phyloP scores from a whole-genome alignment of 2,329 filamentous ascomycete genomes.

The Fusarium sp. region DNA sequence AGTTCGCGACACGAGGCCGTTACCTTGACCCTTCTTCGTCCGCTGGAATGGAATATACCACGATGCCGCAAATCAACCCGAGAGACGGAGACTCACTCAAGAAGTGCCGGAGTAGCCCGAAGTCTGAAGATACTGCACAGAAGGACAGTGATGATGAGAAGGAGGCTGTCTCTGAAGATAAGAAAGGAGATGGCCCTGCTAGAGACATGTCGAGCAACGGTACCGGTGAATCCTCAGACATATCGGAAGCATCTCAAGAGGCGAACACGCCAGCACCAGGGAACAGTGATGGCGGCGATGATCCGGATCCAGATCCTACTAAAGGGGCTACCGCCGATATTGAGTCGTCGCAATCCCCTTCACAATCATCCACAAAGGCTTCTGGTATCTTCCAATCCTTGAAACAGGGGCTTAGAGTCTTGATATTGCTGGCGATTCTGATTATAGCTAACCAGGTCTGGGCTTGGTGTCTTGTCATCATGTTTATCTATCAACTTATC shows the following conservation, averaged over 20 bases:
- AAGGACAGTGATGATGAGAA: not conserved
- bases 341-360: too few species aligned
- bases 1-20: not conserved
- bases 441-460: not conserved
- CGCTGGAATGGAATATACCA: not conserved
- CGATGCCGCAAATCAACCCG: not conserved
- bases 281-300: not conserved
- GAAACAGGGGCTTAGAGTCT: too few species aligned
- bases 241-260: not conserved
- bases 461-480: not conserved
- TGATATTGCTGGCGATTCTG: not conserved
- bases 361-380: not conserved
- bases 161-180: not conserved
- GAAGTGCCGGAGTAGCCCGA: not conserved
- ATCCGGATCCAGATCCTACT: not conserved
- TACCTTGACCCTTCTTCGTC: not conserved
- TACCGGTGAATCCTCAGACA: not conserved
- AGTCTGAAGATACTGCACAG: not conserved
- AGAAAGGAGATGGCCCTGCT: not conserved
- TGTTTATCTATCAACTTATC: not conserved
- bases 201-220: not conserved
- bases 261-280: not conserved
- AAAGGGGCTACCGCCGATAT: not conserved
- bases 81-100: not conserved
- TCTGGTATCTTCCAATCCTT: not conserved